Base-by-base conservation (phyloP, 768 basidiomycete genomes). In the Naganishia onofrii region DNA sequence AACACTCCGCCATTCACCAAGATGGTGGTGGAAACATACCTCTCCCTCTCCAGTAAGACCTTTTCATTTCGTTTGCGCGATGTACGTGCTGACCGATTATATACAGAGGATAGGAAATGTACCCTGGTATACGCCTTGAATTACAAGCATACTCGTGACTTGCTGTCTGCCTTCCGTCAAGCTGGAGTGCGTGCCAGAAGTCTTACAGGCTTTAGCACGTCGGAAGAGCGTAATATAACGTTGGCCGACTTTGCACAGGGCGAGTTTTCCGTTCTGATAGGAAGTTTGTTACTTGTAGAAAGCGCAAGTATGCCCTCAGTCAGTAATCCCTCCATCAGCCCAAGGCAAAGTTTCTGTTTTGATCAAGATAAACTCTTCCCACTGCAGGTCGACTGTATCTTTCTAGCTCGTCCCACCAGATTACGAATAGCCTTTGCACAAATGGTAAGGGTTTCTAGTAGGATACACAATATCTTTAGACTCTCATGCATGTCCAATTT, bases 221-320 rank as follows among this genome's bases (percentile, higher is more conserved):
- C 5, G 54, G 29, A 17, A 19, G 54, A 31, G 28, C 29, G 54
- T 10, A 34, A 6, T 55, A 28, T 21, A 15, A 55, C 29, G 17
- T 5, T 55, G 2, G 54, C 23, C 9, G 32, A 31, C 29, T 31
- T 55, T 31, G 29, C 54, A 8, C 5, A 31, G 21, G 29, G 54
- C 54, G 21, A 55, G 7, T 31, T 34, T 31, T 55, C 54, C 7
- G 54, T 55, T 55, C 29, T 28, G 29, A 55, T 55, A 10, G 54
- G 54, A 31, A 6, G 54, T 9, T 34, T 55, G 26, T 17, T 29
- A 26, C 15, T 55, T 3, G 17, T 55, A 6, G 54, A 55, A 26
- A 55, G 54, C 54, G 54, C 29, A 55, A 55, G 32, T 26, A 55
- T 55, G 54, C 54, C 29, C 3, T 51, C 54, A 19, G 26, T 55